Base-by-base conservation (phyloP, 768 basidiomycete species). In the button mushroom (Agaricus bisporus) region DNA sequence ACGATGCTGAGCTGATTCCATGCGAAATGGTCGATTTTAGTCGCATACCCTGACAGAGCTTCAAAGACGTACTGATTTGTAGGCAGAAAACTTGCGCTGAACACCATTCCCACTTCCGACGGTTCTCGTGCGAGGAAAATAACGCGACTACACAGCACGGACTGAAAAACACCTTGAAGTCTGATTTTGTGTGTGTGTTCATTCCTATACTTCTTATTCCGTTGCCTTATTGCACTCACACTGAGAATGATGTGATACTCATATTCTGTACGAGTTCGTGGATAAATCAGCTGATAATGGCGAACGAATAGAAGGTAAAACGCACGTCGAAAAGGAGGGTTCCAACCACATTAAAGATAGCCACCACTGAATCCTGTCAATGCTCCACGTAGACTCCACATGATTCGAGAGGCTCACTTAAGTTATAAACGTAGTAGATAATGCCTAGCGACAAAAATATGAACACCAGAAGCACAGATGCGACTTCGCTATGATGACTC, bases 51-150 rank as follows among this genome's bases (percentile, higher is more conserved):
- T 20, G 42, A 12, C 25, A 7, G n/a, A n/a, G 42, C 42, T 4
- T 20, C 11, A 41, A n/a, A n/a, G 42, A 22, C 42, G 6, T 36
- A 35, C 29, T 28, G 17, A 6, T 48, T 32, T 25, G 9, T 56
- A 48, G 15, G 26, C 14, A 46, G 49, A 69, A 69, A 54, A 76
- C 50, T 48, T 67, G 57, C 25, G 15, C 26, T 28, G 15, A n/a
- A n/a, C 26, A 39, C 10, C 2, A 29, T 6, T n/a, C 29, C 49
- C 7, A 51, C 11, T 12, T 43, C 49, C 5, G 49, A 51, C 32
- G 49, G 41, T 11, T 51, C 41, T 11, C 49, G 49, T 20, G 49
- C 49, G 9, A 51, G 41, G 14, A 51, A 51, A 18, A 44, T 43
- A 28, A 51, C 32, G 2, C 49, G 49, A 18, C 18, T 51, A 43